Evolutionary conservation across 768 basidiomycete species (phyloP), one percentile per base, ranked within the genome.

Genomic region (Leccinum aurantiacum): DNA sequence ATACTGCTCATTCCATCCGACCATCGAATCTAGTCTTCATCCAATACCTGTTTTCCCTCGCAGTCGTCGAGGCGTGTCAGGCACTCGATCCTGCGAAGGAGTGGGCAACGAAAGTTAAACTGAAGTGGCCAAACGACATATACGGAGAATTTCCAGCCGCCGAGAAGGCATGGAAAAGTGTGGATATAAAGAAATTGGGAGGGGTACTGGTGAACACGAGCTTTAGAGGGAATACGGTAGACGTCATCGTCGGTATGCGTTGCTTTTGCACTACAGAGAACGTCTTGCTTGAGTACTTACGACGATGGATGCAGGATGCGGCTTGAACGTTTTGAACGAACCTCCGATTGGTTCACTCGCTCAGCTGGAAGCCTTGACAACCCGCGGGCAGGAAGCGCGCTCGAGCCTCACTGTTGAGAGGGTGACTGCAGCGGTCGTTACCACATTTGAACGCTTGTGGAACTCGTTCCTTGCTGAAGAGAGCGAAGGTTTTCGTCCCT

Each of bases 101-200:
- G 35, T 78, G 76, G 54, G 87, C 84, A 13, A 75, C 84, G 3
- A 78, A 79, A 14, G 83, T 97, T 11, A 80, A 87, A 44, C 77
- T 98, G 25, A 98, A 98, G 73, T 98, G 97, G 97, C 97, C 96
- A 19, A 98, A 98, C 68, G 97, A 98, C 66, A 78, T 99, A 4
- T 98, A 98, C 67, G 90, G 87, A 2, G 80, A 86, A 44, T 77
- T 80, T 44, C 84, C 78, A 35, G 75, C 72, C 4, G 75, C 71
- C 4, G 77, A 71, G 2, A 77, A 76, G 5, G 13, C 55, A 6
- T 6, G 27, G 35, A 61, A 35, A 19, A 49, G 44, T 1, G 76
- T 76, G 19, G 83, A 84, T 64, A 74, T 74, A 59, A 87, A 82
- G 74, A 98, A 99, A 74, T 77, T 98, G 37, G 96, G 96, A 1